Base-by-base conservation (phyloP, 768 basidiomycete species). In the Collybia sordida region DNA sequence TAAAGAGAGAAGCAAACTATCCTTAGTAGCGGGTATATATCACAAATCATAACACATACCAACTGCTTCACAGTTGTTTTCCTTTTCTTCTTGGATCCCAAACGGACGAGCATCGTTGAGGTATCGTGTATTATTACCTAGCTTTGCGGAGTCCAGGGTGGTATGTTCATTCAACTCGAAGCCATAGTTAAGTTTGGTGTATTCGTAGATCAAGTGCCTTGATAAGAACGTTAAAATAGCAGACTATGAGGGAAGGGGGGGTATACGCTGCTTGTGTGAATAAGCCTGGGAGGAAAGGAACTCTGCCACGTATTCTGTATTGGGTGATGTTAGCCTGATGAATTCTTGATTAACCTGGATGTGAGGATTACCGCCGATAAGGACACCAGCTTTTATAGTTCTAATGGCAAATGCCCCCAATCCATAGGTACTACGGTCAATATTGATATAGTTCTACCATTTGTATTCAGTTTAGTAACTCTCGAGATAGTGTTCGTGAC, bases 331-430 rank as follows among this genome's bases (percentile, higher is more conserved):
- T 21, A 24, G 31, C n/a, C n/a, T n/a, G n/a, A n/a, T 12, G 31
- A 12, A 11, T 14, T 12, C 3, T 31, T 14, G 9, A 11, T 3
- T 7, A 25, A 18, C 23, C 35, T 9, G 31, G 35, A 22, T 18
- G 25, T 12, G 27, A 7, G 21, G 31, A 59, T 39, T 27, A 61
- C 68, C 68, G 52, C 66, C 67, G 14, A 70, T 50, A 12, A 56
- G 47, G 6, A 42, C 52, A 11, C 28, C 53, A 38, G 42, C 22
- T 25, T 28, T 36, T 8, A 68, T 52, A 14, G 41, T 4, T 0
- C 24, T n/a, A 3, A n/a, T 27, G 7, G 78, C 69, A 63, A 75
- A 80, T 3, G 78, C 72, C 21, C 81, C 81, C 24, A 77, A 59
- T 1, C 81, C 81, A 58, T 56, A 61, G 3, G 40, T 19, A 8